Evolutionary conservation across 2,329 filamentous ascomycete genomes (phyloP), one percentile per base, ranked within the genome.

Genomic region (Claviceps sorghi): DNA sequence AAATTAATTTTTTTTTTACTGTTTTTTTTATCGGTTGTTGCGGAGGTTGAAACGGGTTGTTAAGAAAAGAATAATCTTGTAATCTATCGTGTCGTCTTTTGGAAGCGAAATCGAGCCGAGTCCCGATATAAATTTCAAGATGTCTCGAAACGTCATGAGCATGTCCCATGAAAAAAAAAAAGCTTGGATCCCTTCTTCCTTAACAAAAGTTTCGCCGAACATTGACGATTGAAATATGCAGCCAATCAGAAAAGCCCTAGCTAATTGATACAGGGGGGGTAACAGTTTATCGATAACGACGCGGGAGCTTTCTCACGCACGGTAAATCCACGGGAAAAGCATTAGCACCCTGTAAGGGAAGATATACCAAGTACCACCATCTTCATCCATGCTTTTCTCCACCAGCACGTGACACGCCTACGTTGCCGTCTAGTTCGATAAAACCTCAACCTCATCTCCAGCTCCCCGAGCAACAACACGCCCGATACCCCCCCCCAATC

Each of bases 361-460:
- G n/a, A 19, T 34, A 21, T 19, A 40, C 11, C 15, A 6, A 50
- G 52, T 38, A 32, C 30, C 5, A 4, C 5, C 30, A 46, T 17
- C 17, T 4, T 21, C 11, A 13, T 5, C n/a, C 15, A 30, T 45
- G 41, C 21, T 17, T 34, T 48, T 48, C 36, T 21, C 42, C 26
- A 49, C 45, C 48, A 54, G 64, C 70, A 72, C 67, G 69, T 72
- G 66, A 58, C 51, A 45, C 55, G 44, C 51, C 51, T 59, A 62
- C 61, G 60, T 69, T 67, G 61, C 69, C 64, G 65, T 60, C 58
- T 67, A 69, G 64, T 64, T 66, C 64, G 68, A 70, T 71, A 76
- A 76, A 76, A 73, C 72, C 69, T 73, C 72, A 73, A 67, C 65
- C 64, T 67, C 67, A 68, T 64, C 64, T 65, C 61, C 65, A 73